Percentiles rank a stretch among this genome's conserved stretches.
Conservation (phyloP, 441 rosid species). For the Euphorbia celastroides region DNA sequence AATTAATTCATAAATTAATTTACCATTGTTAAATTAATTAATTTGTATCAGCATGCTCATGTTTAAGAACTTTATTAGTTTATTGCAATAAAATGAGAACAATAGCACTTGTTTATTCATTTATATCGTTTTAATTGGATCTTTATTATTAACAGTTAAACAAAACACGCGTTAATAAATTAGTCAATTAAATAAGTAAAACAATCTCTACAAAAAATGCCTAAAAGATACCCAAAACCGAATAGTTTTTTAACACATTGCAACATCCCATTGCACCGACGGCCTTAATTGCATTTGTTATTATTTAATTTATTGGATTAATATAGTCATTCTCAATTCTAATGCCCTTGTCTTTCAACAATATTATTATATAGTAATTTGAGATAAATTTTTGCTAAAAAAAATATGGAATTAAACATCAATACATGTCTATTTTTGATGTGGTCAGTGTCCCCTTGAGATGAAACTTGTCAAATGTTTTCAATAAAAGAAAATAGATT, state of each 20-base stretch:
- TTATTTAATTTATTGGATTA: too few relatives aligned
- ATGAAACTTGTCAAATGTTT: neutral
- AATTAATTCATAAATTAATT: too few relatives aligned
- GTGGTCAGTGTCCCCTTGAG: neutral
- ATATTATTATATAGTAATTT: neutral
- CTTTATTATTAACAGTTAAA: neutral
- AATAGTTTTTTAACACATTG: neutral
- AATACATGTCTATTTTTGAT: neutral
- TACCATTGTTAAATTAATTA: too few relatives aligned
- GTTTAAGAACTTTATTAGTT: neutral
- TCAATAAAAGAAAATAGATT: neutral
- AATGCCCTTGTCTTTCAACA: neutral
- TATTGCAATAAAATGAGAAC: neutral
- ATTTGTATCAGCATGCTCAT: neutral
- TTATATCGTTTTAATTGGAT: neutral
- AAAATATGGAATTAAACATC: neutral
- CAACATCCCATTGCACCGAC: neutral
- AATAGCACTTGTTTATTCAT: neutral
- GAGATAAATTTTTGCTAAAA: neutral
- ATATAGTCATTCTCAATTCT: neutral
- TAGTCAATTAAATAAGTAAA: neutral
- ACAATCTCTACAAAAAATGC: neutral
- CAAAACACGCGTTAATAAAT: neutral
- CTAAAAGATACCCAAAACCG: neutral
- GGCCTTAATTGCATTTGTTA: neutral